Evolutionary conservation across 2,329 filamentous ascomycete genomes (phyloP).

Genomic region (Fusarium beomiforme): DNA sequence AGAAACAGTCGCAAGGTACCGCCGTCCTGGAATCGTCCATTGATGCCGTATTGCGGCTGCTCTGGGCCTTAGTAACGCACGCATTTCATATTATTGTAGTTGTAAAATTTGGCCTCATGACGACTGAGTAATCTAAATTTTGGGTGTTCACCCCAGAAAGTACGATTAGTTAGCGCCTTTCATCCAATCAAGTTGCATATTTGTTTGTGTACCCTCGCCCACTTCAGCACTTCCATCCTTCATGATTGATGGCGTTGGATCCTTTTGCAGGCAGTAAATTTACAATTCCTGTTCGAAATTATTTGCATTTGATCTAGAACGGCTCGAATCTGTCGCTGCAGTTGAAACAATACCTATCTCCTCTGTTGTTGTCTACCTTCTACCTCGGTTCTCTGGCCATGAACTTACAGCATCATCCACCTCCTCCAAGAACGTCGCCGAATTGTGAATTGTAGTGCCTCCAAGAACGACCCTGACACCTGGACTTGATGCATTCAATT

Average conservation of each 20-base stretch:
- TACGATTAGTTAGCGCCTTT: background rate
- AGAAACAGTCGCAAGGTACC: conserved; percentile 47
- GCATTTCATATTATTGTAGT: conserved; percentile 44
- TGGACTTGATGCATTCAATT: conserved; percentile 89
- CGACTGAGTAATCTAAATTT: conserved; percentile 16
- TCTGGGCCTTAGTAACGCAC: conserved; percentile 39
- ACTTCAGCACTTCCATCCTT: background rate
- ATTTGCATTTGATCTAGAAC: background rate
- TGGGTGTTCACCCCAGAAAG: background rate
- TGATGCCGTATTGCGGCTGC: conserved; percentile 29
- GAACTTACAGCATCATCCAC: conserved; percentile 86
- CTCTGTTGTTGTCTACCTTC: conserved; percentile 32
- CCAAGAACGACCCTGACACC: conserved; percentile 90
- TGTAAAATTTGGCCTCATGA: conserved; percentile 28
- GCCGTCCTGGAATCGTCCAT: conserved; percentile 22
- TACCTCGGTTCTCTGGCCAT: conserved; percentile 75
- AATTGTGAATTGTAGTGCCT: conserved; percentile 89
- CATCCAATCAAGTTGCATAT: conserved; percentile 6
- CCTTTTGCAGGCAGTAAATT: background rate
- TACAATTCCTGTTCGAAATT: background rate
- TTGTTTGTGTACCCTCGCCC: background rate
- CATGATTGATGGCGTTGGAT: too few species aligned
- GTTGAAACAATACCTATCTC: background rate
- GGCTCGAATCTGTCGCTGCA: conserved; percentile 8
- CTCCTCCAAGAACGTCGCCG: conserved; percentile 87